A percentile compares a stretch with the other conserved stretches of the same genome.
Conservation (phyloP, 441 rosid species). For the Euphorbia schlechtendalii region DNA sequence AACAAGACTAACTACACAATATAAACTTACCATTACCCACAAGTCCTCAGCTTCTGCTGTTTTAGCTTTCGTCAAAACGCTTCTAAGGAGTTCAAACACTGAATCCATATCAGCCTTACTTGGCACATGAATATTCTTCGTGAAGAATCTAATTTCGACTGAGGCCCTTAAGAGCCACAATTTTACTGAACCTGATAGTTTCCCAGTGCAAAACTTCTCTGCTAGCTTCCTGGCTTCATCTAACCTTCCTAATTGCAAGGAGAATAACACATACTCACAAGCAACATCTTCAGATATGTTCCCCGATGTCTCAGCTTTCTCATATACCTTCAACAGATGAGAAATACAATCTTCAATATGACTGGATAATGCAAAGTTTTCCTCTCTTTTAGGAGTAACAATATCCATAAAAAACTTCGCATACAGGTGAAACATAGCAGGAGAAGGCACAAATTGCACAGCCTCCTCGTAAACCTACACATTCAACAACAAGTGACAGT, state of each 20-base stretch:
- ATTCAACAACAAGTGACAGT: constrained; percentile 10
- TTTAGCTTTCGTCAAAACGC: constrained; percentile 39
- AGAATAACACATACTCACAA: constrained; percentile 50
- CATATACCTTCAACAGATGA: constrained; percentile 42
- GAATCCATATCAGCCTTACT: constrained; percentile 41
- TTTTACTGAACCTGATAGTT: constrained; percentile 43
- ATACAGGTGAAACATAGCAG: constrained; percentile 47
- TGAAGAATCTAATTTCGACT: constrained; percentile 41
- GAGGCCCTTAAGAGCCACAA: constrained; percentile 58
- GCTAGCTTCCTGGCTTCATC: constrained; percentile 57
- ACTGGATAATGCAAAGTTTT: constrained; percentile 21
- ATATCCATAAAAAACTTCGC: constrained; percentile 51
- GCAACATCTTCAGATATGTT: constrained; percentile 67
- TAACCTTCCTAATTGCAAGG: constrained; percentile 50
- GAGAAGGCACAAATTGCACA: constrained; percentile 43
- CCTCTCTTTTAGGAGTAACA: constrained; percentile 28
- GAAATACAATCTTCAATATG: constrained; percentile 26
- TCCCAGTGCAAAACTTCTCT: constrained; percentile 51
- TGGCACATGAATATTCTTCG: constrained; percentile 26
- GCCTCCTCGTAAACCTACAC: constrained; percentile 76
- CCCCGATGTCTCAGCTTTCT: constrained; percentile 56
- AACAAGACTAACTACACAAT: neutral
- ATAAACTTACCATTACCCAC: constrained; percentile 65
- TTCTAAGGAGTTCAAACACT: constrained; percentile 43
- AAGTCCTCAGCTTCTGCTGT: constrained; percentile 60